phyloP scores from a whole-genome alignment of 805 yeast species.

The Suhomyces sp. region DNA sequence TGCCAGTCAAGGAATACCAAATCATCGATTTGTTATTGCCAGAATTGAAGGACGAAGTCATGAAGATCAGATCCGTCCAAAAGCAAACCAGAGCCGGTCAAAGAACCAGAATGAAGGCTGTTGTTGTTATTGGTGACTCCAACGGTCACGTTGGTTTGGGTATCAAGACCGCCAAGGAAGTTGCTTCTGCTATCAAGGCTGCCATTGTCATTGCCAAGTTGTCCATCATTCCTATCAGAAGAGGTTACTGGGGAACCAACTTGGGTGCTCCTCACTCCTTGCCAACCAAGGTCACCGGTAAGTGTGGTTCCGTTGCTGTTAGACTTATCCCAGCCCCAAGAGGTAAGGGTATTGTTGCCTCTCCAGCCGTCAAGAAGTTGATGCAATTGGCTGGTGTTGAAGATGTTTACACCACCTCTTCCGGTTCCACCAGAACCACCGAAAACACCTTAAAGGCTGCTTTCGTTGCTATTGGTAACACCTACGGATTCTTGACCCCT shows the following conservation, averaged over 20 bases:
- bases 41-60: slow-evolving; percentile 94
- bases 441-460: slow-evolving; percentile 99
- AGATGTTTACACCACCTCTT: slow-evolving; percentile 98
- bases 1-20: slow-evolving; percentile 99
- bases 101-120: slow-evolving; percentile 99
- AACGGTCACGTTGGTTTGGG: slow-evolving; percentile 99
- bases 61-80: slow-evolving; percentile 99
- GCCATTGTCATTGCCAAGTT: slow-evolving; percentile 99
- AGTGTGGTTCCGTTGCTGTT: slow-evolving; percentile 99
- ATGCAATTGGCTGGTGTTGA: slow-evolving; percentile 99
- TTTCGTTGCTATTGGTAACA: slow-evolving; percentile 98
- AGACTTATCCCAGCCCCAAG: slow-evolving; percentile 99
- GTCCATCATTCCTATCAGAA: slow-evolving; percentile 98
- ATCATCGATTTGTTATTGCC: slow-evolving; percentile 96
- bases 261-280: slow-evolving; percentile 99
- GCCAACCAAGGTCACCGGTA: slow-evolving; percentile 97
- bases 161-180: slow-evolving; percentile 99
- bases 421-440: slow-evolving; percentile 98
- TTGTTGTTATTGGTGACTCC: slow-evolving; percentile 98
- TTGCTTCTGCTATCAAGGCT: slow-evolving; percentile 99
- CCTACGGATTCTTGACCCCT: slow-evolving; percentile 99
- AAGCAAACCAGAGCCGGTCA: slow-evolving; percentile 99
- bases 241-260: slow-evolving; percentile 99
- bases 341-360: slow-evolving; percentile 99
- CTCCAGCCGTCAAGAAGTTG: slow-evolving; percentile 99